These are phyloP conservation scores for Rugonectria rugulosa DNA, from an alignment of 2,329 filamentous ascomycete species.

Conservation along the genomic window DNA sequence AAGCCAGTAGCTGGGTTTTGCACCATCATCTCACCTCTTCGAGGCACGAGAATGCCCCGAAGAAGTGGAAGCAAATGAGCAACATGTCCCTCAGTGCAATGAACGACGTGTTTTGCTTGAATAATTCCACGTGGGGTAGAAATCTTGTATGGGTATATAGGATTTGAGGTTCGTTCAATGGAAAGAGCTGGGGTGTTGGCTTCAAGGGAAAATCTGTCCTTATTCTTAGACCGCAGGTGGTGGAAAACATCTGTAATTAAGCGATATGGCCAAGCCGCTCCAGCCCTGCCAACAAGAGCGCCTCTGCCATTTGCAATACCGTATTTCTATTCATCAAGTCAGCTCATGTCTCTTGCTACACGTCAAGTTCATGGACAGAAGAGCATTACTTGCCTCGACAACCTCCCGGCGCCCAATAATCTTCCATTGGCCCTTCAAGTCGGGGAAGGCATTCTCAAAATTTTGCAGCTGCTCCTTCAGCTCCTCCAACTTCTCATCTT, in stretches of 20 bases:
- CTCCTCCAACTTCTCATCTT: constrained; percentile 10
- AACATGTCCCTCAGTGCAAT: constrained; percentile 52
- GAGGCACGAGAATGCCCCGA: constrained; percentile 46
- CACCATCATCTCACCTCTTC: constrained; percentile 53
- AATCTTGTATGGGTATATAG: constrained; percentile 33
- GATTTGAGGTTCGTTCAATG: constrained; percentile 29
- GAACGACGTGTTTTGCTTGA: constrained; percentile 44
- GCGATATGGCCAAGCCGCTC: constrained; percentile 50
- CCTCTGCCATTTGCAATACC: not conserved
- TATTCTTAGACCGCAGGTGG: constrained; percentile 38
- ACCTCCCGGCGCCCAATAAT: not conserved
- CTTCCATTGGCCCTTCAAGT: constrained; percentile 2
- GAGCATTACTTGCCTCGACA: not conserved
- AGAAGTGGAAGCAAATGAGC: constrained; percentile 51
- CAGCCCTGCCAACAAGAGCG: constrained; percentile 24
- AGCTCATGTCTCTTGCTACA: no score
- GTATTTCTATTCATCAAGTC: not conserved
- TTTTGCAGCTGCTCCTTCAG: constrained; percentile 10
- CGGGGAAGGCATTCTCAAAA: constrained; percentile 18
- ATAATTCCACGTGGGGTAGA: constrained; percentile 38
- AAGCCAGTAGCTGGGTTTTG: constrained; percentile 41
- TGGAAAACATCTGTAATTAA: constrained; percentile 47
- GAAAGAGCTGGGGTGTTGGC: constrained; percentile 37
- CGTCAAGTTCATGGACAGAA: no score
- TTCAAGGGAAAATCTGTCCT: constrained; percentile 38